Base-by-base conservation (phyloP, 805 yeast species). In the Diddensiella transvaalensis region DNA sequence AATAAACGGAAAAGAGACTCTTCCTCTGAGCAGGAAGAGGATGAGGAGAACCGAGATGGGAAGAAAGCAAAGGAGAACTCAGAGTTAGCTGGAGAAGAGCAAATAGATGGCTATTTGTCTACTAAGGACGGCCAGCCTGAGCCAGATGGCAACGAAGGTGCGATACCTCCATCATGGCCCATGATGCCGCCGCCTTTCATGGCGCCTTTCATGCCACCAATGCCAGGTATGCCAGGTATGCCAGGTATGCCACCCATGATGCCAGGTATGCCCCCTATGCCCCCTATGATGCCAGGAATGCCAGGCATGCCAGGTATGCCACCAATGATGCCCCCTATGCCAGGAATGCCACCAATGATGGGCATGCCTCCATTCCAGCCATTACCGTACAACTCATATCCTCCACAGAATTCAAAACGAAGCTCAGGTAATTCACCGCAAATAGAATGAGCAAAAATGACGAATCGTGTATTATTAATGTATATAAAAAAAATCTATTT, bases 311-410 rank as follows among this genome's bases (percentile, higher is more conserved):
- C 53, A 4, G 32, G 47, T 8, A 45, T 46, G 54, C 52, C 51
- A 61, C 66, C 68, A 3, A 63, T 64, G 22, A 58, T 63, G 52
- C 68, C 72, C 4, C 64, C 32, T 10, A 29, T 29, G 32, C 32
- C n/a, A n/a, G n/a, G n/a, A n/a, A 36, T 47, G 42, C 47, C 42
- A 10, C 40, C 30, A 26, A 26, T 26, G 32, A 26, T 13, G 32
- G 32, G 13, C 13, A 26, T 13, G 32, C 32, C 11, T 13, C 32
- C 32, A 8, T 26, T 26, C 32, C 32, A 26, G 32, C 32, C 13
- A 13, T 13, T 26, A n/a, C n/a, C n/a, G n/a, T n/a, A n/a, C n/a
- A n/a, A n/a, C n/a, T n/a, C n/a, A n/a, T n/a, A n/a, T n/a, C n/a
- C n/a, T n/a, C n/a, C n/a, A 8, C 32, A 8, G 32, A 26, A 26